phyloP scores from a whole-genome alignment of 1,284 basidiomycete genomes.

The Inonotus hispidus region DNA sequence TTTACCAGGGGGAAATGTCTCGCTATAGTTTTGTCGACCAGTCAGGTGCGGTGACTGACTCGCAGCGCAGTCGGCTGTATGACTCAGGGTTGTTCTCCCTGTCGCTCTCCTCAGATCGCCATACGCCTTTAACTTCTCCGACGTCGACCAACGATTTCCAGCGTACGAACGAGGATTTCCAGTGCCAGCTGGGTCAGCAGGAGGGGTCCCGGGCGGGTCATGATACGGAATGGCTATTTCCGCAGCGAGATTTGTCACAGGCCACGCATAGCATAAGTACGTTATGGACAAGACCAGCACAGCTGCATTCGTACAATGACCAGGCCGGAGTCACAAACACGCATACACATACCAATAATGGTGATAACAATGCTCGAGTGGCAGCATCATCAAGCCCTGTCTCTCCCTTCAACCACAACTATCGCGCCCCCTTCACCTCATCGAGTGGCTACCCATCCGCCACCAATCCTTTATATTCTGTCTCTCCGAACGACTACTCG shows the following conservation, averaged over 20 bases:
- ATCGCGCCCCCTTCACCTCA: neutral
- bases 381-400: constrained; percentile 11
- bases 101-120: constrained; percentile 4
- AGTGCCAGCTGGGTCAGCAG: neutral
- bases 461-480: constrained; percentile 1
- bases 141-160: neutral
- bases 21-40: constrained; percentile 9
- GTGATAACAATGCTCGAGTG: constrained; percentile 3
- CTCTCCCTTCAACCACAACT: constrained; percentile 16
- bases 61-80: constrained; percentile 5
- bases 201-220: neutral
- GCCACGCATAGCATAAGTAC: constrained; percentile 7
- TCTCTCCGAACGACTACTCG: constrained; percentile 2
- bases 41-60: neutral
- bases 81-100: neutral
- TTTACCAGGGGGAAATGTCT: neutral
- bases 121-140: neutral
- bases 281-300: constrained; percentile 14
- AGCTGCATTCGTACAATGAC: neutral
- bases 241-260: constrained; percentile 6
- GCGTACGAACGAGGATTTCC: neutral
- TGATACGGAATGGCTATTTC: constrained; percentile 1
- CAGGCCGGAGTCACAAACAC: constrained; percentile 1
- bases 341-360: neutral
- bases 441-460: neutral